Evolutionary conservation across 2,329 filamentous ascomycete species (phyloP), one percentile per base, ranked within the genome.

Genomic region (Ophiostoma australiae): DNA sequence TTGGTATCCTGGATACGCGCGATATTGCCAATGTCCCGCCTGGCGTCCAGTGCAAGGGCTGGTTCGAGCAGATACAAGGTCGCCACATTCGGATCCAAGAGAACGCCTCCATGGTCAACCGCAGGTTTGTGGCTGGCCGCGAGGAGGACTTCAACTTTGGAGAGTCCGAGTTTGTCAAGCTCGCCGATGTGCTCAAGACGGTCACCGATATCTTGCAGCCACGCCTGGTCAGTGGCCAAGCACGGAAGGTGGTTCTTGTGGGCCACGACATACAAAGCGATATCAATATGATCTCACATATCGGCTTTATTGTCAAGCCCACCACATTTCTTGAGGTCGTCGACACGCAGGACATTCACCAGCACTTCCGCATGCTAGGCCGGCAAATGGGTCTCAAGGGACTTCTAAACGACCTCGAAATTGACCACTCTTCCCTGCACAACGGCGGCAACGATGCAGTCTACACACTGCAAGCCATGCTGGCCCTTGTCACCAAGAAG

Each of bases 401-500:
- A 6, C 83, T 96, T 17, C 84, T 97, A 33, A 76, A 79, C 6
- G 84, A 90, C 6, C 82, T 97, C 37, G 86, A 85, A 2, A 86
- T 96, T 10, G 76, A 80, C 0, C 86, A 83, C 61, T 86, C 82
- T 79, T 84, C 91, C 75, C 82, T 94, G n/a, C 93, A 97, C 79
- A 97, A 97, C 76, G 93, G 90, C 0, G 89, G 93, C 1, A 97
- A 97, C 74, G 93, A 97, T 77, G 93, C 93, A 0, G 85, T 89
- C 1, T 95, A 91, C 77, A 94, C 92, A 0, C 80, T 97, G 73
- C 88, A 90, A 73, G 90, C 88, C 8, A 86, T 95, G 83, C 78
- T 97, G 7, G 86, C 82, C 5, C 85, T 92, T 72, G 84, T 82
- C 23, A 78, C 83, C 1, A 73, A 76, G 8, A 78, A 77, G 35